These are phyloP conservation scores for Achlya hypogyna DNA, from an alignment of 352 stramenopile species.

Conservation along the genomic window DNA sequence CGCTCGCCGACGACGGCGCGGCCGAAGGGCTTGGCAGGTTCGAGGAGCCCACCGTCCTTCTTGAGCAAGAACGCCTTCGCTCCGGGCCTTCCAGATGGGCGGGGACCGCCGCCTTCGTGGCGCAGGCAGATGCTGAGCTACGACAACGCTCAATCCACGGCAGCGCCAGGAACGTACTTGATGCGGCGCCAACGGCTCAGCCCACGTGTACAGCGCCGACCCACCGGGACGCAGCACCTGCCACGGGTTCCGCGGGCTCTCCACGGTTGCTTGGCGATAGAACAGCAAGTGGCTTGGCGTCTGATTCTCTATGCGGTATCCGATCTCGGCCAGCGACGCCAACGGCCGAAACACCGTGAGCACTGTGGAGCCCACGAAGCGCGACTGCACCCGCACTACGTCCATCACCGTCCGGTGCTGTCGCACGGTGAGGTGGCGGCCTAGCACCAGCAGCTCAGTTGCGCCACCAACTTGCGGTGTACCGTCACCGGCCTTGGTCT, in stretches of 20 bases:
- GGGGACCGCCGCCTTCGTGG: neutral
- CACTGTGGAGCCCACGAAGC: neutral
- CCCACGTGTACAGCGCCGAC: constrained; percentile 10
- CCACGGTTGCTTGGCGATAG: constrained; percentile 17
- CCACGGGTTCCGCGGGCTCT: constrained; percentile 3
- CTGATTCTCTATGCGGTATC: constrained; percentile 17
- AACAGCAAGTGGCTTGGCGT: constrained; percentile 8
- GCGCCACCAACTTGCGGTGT: neutral
- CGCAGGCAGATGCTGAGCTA: constrained; percentile 8
- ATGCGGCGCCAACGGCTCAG: constrained; percentile 6
- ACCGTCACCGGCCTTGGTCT: neutral
- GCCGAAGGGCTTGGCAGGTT: neutral
- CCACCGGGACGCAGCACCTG: constrained; percentile 8
- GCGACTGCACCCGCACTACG: constrained; percentile 8
- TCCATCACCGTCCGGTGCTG: neutral
- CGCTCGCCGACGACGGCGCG: neutral
- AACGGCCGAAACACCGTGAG: constrained; percentile 7
- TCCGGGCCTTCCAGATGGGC: no score
- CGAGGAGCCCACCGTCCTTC: neutral
- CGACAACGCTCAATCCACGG: neutral
- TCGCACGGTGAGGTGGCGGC: neutral
- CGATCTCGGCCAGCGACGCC: neutral
- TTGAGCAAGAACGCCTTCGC: constrained; percentile 7
- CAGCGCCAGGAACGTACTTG: neutral
- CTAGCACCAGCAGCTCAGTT: neutral